Evolutionary conservation across 1,139 yeast species (phyloP).

Genomic region (Kurtzmaniella quercitrusa): DNA sequence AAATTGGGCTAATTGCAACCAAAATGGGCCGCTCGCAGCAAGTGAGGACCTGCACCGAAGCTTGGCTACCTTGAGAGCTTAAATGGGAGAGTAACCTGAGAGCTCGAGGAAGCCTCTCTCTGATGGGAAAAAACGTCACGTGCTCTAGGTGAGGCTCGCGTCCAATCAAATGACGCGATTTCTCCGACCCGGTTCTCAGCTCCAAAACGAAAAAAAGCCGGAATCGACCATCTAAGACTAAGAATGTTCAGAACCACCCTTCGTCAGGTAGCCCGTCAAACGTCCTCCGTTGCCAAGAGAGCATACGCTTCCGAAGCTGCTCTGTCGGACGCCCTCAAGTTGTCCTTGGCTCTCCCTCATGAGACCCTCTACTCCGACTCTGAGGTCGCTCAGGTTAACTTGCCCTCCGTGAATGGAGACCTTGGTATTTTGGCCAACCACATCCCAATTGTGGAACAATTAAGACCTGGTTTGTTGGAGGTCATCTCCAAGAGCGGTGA

Average conservation of each 20-base stretch:
- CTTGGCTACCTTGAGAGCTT: too few relatives aligned
- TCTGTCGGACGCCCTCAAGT: conserved; percentile 71
- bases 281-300: conserved; percentile 64
- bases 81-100: too few relatives aligned
- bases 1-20: too few relatives aligned
- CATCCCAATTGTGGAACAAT: conserved; percentile 96
- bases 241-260: conserved; percentile 66
- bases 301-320: conserved; percentile 86
- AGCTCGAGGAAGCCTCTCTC: neutral
- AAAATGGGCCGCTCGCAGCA: too few relatives aligned
- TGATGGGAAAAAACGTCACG: neutral
- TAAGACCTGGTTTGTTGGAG: conserved; percentile 94
- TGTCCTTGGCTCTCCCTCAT: conserved; percentile 90
- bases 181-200: conserved; percentile 4
- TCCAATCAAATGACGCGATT: conserved; percentile 24
- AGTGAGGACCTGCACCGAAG: too few relatives aligned
- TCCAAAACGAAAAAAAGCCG: conserved; percentile 1
- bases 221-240: neutral
- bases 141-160: conserved; percentile 5
- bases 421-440: conserved; percentile 97
- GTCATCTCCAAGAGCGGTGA: conserved; percentile 76
- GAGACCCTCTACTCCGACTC: conserved; percentile 53
- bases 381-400: conserved; percentile 81
- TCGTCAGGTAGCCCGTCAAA: conserved; percentile 64
- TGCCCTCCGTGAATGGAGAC: conserved; percentile 95